phyloP scores from a whole-genome alignment of 495 filamentous ascomycete species.

The Penicillium tannophilum region DNA sequence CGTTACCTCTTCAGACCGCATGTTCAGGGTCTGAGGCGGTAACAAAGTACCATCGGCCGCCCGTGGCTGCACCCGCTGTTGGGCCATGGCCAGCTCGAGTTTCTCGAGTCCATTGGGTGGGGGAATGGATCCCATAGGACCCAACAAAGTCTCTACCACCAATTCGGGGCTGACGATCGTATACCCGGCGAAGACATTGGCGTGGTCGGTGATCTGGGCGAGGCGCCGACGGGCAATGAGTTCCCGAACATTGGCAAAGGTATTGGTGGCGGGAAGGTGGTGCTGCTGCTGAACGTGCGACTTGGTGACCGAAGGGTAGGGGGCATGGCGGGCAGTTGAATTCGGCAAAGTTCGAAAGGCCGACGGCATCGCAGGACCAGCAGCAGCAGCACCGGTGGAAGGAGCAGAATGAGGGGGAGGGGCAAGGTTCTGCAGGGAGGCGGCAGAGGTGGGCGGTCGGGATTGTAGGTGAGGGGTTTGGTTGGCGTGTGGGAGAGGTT shows the following conservation, averaged over 20 bases:
- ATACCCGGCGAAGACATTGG: conserved; percentile 52
- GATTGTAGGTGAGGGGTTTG: conserved; percentile 28
- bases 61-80: conserved; percentile 50
- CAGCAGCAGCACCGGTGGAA: conserved; percentile 43
- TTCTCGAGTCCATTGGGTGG: conserved; percentile 49
- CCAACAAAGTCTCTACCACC: conserved; percentile 50
- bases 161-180: conserved; percentile 50
- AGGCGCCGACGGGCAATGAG: conserved; percentile 52
- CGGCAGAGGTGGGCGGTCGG: conserved; percentile 41
- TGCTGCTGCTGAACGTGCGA: conserved; percentile 41
- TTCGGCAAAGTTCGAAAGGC: conserved; percentile 51
- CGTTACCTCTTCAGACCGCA: conserved; percentile 51
- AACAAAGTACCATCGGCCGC: conserved; percentile 46
- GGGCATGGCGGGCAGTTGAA: conserved; percentile 46
- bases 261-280: conserved; percentile 45
- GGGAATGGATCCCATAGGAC: conserved; percentile 50
- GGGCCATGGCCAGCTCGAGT: conserved; percentile 51
- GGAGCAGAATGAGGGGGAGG: conserved; percentile 37
- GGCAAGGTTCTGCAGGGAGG: conserved; percentile 42
- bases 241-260: conserved; percentile 52
- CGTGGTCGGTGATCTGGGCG: conserved; percentile 53
- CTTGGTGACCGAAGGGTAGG: conserved; percentile 46
- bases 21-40: conserved; percentile 48
- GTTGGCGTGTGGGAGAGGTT: conserved; percentile 14
- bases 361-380: conserved; percentile 52